These are phyloP conservation scores for Novymonas esmeraldas DNA, from an alignment of 208 protist genomes.

Conservation along the genomic window DNA sequence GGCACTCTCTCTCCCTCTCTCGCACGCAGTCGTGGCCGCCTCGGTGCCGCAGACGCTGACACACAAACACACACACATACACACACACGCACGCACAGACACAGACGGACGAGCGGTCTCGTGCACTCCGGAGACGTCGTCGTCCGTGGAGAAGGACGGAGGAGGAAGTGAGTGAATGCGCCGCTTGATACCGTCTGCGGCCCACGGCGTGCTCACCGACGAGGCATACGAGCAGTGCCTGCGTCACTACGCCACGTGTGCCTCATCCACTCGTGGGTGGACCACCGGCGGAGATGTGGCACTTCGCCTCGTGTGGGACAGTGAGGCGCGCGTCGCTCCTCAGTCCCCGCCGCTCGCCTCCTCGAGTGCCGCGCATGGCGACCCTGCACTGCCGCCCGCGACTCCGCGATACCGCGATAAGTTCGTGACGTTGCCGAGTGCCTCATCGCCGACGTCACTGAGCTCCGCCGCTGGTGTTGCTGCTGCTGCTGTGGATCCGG, in stretches of 20 bases:
- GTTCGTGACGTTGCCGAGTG: conserved; percentile 2
- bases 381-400: background rate
- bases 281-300: conserved; percentile 12
- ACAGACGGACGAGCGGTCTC: background rate
- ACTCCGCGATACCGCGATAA: conserved; percentile 18
- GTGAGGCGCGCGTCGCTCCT: no score
- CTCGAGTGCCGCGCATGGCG: no score
- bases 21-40: no score
- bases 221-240: conserved; percentile 21
- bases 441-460: background rate
- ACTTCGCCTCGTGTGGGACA: conserved; percentile 29
- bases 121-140: no score
- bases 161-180: background rate
- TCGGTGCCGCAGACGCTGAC: no score
- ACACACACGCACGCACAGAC: background rate
- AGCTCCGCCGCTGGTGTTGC: background rate
- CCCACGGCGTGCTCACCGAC: conserved; percentile 19
- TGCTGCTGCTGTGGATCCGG: background rate
- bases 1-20: no score
- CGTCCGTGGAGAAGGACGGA: no score
- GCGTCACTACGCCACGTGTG: conserved; percentile 15
- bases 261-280: conserved; percentile 8
- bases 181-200: conserved; percentile 2
- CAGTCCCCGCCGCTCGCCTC: no score
- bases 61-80: conserved; percentile 2